These are phyloP conservation scores for Astrocystis sublimbata DNA, from an alignment of 495 filamentous ascomycete genomes.

Conservation along the genomic window DNA sequence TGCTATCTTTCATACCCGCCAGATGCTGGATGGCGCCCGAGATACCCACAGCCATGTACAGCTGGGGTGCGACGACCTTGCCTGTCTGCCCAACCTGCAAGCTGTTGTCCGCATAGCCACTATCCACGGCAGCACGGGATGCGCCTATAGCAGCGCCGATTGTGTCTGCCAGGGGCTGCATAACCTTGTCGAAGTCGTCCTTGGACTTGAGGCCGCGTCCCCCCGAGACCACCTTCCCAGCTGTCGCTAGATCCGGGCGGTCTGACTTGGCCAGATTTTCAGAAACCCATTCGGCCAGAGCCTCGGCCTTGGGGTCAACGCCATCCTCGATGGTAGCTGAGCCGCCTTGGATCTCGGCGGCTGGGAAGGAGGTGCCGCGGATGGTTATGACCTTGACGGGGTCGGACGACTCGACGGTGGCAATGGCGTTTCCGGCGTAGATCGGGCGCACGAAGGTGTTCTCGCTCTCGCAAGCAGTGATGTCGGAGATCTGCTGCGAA, in stretches of 20 bases:
- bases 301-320: slow-evolving; percentile 70
- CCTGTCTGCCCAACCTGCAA: slow-evolving; percentile 97
- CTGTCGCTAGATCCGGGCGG: slow-evolving; percentile 91
- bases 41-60: slow-evolving; percentile 95
- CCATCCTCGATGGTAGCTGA: slow-evolving; percentile 64
- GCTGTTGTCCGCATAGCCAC: slow-evolving; percentile 98
- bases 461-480: slow-evolving; percentile 81
- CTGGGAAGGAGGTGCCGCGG: slow-evolving; percentile 83
- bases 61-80: slow-evolving; percentile 94
- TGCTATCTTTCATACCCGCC: slow-evolving; percentile 99
- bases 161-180: slow-evolving; percentile 86
- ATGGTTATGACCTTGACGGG: slow-evolving; percentile 86
- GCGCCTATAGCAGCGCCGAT: slow-evolving; percentile 93
- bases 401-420: slow-evolving; percentile 92
- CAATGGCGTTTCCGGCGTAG: slow-evolving; percentile 95
- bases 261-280: slow-evolving; percentile 92
- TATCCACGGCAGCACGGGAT: slow-evolving; percentile 92
- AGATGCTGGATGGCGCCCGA: slow-evolving; percentile 97
- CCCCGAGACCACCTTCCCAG: slow-evolving; percentile 85
- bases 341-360: slow-evolving; percentile 54
- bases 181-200: slow-evolving; percentile 91
- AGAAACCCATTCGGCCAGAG: slow-evolving; percentile 82
- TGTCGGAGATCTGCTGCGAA: slow-evolving; percentile 88
- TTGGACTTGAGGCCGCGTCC: slow-evolving; percentile 95
- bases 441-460: slow-evolving; percentile 97